Conservation (phyloP, 768 basidiomycete genomes). For the Antrodiella citrinella region DNA sequence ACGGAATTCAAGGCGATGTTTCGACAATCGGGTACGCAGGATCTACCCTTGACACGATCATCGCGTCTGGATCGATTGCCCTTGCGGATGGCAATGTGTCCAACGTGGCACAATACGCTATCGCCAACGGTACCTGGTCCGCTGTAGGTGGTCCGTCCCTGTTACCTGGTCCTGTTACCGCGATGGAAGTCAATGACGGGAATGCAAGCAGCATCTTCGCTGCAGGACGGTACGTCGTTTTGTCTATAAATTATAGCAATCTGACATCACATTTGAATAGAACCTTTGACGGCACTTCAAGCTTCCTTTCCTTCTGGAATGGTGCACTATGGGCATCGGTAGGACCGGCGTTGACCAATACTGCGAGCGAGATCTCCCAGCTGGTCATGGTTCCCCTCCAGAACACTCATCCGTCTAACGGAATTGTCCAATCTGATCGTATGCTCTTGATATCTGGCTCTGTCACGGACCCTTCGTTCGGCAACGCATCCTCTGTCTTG, state of each 20-base stretch:
- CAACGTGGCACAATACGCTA: slow-evolving; percentile 68
- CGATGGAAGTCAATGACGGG: slow-evolving; percentile 74
- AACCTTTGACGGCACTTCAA: slow-evolving; percentile 45
- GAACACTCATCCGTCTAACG: slow-evolving; percentile 61
- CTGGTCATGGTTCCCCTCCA: slow-evolving; percentile 86
- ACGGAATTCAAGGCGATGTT: slow-evolving; percentile 76
- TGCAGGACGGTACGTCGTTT: slow-evolving; percentile 77
- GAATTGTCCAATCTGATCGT: slow-evolving; percentile 73
- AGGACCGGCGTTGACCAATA: slow-evolving; percentile 43
- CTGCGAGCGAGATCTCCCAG: slow-evolving; percentile 68
- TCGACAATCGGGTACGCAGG: slow-evolving; percentile 74
- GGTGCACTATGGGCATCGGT: slow-evolving; percentile 67
- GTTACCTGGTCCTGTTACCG: slow-evolving; percentile 86
- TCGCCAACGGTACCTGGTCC: slow-evolving; percentile 70
- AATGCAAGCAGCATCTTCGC: slow-evolving; percentile 84
- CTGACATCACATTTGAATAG: too few relatives aligned
- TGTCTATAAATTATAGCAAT: too few relatives aligned
- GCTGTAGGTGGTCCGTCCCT: slow-evolving; percentile 49
- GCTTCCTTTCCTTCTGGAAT: slow-evolving; percentile 84
- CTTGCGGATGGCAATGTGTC: slow-evolving; percentile 54
- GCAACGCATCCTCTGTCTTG: slow-evolving; percentile 76
- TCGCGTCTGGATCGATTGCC: slow-evolving; percentile 76
- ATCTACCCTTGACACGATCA: slow-evolving; percentile 63
- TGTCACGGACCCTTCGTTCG: slow-evolving; percentile 59
- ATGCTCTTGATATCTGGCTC: slow-evolving; percentile 85